A percentile compares a stretch with the other conserved stretches of the same genome.
These are phyloP conservation scores for Cruciata laevipes DNA, from an alignment of 257 asterid species.

Conservation along the genomic window DNA sequence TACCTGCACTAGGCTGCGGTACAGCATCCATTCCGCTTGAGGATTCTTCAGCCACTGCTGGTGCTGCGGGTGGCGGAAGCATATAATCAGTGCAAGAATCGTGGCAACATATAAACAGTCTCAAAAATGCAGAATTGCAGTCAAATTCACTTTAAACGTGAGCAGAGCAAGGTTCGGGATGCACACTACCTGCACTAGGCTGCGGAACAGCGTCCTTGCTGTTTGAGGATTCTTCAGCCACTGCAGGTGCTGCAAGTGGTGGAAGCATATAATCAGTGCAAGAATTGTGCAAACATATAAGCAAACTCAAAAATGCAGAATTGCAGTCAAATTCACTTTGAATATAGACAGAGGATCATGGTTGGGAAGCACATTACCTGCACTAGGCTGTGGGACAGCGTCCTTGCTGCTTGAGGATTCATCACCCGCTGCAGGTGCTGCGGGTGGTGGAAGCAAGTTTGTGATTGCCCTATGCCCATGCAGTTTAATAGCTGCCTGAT, in stretches of 20 bases:
- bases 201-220: background rate
- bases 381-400: background rate
- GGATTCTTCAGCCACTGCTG: background rate
- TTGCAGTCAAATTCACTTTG: too few species aligned
- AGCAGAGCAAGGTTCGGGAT: background rate
- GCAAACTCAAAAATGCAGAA: too few species aligned
- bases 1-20: background rate
- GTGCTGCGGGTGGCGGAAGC: background rate
- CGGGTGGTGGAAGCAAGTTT: background rate
- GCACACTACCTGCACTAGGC: background rate
- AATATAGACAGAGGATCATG: background rate
- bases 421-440: background rate
- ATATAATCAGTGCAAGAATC: too few species aligned
- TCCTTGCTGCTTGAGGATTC: background rate
- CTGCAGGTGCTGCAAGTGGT: background rate
- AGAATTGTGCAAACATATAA: too few species aligned
- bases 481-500: constrained; percentile 11
- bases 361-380: background rate
- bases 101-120: too few species aligned
- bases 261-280: too few species aligned
- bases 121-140: too few species aligned
- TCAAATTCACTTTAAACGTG: background rate
- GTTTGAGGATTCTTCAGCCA: background rate
- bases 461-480: constrained; percentile 13
- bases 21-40: background rate